phyloP scores from a whole-genome alignment of 1,284 basidiomycete genomes.

The Inonotus hispidus region DNA sequence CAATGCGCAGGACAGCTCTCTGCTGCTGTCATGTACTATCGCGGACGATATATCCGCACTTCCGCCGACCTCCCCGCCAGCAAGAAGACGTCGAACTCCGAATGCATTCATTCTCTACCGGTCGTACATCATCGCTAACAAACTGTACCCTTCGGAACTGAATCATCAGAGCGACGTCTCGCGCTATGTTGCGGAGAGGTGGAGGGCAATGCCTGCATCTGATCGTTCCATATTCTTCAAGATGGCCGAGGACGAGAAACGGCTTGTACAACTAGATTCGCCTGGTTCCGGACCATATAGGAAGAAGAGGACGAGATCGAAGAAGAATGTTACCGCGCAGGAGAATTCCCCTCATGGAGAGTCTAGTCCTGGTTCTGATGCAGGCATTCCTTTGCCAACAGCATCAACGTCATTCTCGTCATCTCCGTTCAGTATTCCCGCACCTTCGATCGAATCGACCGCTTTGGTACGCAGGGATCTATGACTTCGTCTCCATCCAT shows the following conservation, averaged over 20 bases:
- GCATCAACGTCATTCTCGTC: no score
- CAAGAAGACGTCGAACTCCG: background rate
- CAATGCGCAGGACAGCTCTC: background rate
- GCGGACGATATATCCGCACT: background rate
- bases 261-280: background rate
- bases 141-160: background rate
- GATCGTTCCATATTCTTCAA: background rate
- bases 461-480: no score
- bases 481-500: no score
- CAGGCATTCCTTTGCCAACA: no score
- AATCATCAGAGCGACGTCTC: conserved; percentile 8
- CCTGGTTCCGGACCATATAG: no score
- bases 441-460: no score
- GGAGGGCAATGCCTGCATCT: background rate
- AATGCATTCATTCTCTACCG: conserved; percentile 12
- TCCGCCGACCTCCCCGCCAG: background rate
- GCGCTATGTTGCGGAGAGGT: conserved; percentile 1
- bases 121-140: background rate
- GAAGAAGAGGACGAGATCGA: no score
- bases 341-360: no score
- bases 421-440: no score
- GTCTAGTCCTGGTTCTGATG: no score
- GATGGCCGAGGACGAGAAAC: conserved; percentile 1
- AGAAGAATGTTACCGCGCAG: no score
- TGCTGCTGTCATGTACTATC: background rate